Conservation (phyloP, 2,329 filamentous ascomycete genomes). For the Fusarium ramigenum region DNA sequence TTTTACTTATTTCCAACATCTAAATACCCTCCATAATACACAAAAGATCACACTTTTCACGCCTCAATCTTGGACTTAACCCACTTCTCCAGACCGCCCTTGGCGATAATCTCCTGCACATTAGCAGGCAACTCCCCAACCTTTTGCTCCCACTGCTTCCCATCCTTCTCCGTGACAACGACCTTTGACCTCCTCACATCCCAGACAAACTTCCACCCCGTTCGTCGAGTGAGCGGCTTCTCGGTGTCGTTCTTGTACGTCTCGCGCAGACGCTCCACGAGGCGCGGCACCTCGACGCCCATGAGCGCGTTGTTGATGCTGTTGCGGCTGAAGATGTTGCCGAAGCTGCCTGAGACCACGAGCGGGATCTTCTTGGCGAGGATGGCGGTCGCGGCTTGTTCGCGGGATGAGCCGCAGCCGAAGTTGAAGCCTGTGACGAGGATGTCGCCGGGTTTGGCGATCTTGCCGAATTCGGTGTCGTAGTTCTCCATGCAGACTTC, state of each 20-base stretch:
- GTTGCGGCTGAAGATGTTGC: conserved; percentile 84
- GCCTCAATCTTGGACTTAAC: conserved; percentile 73
- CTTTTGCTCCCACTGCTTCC: conserved; percentile 77
- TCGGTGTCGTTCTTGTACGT: conserved; percentile 60
- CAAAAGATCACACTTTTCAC: background rate
- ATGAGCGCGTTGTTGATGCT: conserved; percentile 83
- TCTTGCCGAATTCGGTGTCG: conserved; percentile 73
- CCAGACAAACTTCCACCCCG: conserved; percentile 86
- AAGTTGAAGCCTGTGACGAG: conserved; percentile 91
- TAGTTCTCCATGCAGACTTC: conserved; percentile 95
- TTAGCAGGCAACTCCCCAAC: conserved; percentile 86
- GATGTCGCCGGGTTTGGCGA: conserved; percentile 77
- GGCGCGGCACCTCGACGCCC: conserved; percentile 72
- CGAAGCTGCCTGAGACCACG: conserved; percentile 82
- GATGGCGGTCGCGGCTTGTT: conserved; percentile 83
- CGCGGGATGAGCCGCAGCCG: conserved; percentile 81
- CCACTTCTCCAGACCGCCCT: conserved; percentile 84
- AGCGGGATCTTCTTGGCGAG: conserved; percentile 83
- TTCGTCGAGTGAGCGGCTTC: conserved; percentile 73
- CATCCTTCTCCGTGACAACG: conserved; percentile 74
- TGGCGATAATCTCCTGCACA: conserved; percentile 85
- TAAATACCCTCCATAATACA: conserved; percentile 23
- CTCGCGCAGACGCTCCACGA: conserved; percentile 73
- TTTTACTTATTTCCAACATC: conserved; percentile 15
- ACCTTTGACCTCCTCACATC: conserved; percentile 79